Conservation (phyloP, 441 rosid genomes). For the Daphne laureola region DNA sequence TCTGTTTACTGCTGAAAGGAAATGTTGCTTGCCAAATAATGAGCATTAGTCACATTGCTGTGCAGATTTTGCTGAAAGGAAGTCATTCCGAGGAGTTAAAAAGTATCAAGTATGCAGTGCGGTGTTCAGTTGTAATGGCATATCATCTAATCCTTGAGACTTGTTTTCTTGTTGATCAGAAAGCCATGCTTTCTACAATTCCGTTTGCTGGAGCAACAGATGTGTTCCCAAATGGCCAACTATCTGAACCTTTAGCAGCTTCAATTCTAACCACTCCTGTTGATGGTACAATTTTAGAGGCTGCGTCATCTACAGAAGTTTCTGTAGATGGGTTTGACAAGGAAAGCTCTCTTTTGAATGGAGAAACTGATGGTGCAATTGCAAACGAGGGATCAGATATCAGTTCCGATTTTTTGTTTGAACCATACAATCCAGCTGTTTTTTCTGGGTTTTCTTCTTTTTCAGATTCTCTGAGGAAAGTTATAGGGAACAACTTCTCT, state of each 20-base stretch:
- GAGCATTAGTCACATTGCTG: slow-evolving; percentile 1
- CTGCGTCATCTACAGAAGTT: slow-evolving; percentile 29
- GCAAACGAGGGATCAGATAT: slow-evolving; percentile 28
- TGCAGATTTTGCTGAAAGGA: slow-evolving; percentile 93
- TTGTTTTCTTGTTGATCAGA: slow-evolving; percentile 79
- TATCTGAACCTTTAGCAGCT: slow-evolving; percentile 24
- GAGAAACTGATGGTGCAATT: slow-evolving; percentile 27
- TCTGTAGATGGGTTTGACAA: slow-evolving; percentile 41
- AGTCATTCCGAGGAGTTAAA: slow-evolving; percentile 72
- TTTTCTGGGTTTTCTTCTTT: slow-evolving; percentile 74
- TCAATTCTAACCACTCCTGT: slow-evolving; percentile 19
- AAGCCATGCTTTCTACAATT: slow-evolving; percentile 74
- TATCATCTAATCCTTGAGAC: slow-evolving; percentile 89
- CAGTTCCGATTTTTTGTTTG: slow-evolving; percentile 40
- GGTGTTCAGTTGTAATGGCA: slow-evolving; percentile 60
- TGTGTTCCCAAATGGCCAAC: slow-evolving; percentile 19
- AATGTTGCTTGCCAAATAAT: no score
- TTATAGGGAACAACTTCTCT: slow-evolving; percentile 39
- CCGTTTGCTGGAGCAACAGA: slow-evolving; percentile 30
- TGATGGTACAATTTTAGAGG: slow-evolving; percentile 21
- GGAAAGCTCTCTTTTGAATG: slow-evolving; percentile 24
- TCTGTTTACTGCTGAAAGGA: no score
- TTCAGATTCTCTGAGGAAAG: slow-evolving; percentile 68
- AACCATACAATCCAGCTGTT: slow-evolving; percentile 72
- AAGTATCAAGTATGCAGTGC: slow-evolving; percentile 78